These are phyloP conservation scores for Boletus sp. DNA, from an alignment of 1,284 basidiomycete species.

Conservation along the genomic window DNA sequence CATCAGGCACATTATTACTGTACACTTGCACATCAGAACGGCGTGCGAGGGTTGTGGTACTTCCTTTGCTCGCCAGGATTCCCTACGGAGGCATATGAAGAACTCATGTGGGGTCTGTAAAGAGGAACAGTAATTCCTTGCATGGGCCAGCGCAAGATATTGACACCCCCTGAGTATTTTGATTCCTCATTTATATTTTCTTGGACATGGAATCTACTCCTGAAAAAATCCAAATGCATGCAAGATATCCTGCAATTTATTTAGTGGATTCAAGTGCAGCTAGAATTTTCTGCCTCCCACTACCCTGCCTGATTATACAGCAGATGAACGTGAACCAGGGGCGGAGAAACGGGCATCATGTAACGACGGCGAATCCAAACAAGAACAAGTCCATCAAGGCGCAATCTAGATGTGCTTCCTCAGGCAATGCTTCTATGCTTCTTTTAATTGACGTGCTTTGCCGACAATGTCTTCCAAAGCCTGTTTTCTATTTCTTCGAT, in stretches of 20 bases:
- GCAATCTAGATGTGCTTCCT: too few relatives aligned
- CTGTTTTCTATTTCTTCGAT: slow-evolving; percentile 58
- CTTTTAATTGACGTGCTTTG: background rate
- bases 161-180: background rate
- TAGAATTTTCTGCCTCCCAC: too few relatives aligned
- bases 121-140: background rate
- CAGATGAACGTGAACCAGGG: background rate
- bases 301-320: background rate
- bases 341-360: background rate
- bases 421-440: background rate
- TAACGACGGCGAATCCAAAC: background rate
- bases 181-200: background rate
- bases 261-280: too few relatives aligned
- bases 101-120: slow-evolving; percentile 18
- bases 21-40: slow-evolving; percentile 21
- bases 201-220: background rate
- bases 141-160: background rate
- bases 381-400: too few relatives aligned
- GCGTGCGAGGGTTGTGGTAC: slow-evolving; percentile 20
- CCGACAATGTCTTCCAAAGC: slow-evolving; percentile 45
- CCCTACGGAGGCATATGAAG: slow-evolving; percentile 26
- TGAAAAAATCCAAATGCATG: background rate
- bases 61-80: slow-evolving; percentile 28
- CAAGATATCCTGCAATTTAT: background rate
- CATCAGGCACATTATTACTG: slow-evolving; percentile 21